Percentiles rank a stretch among this genome's conserved stretches.
phyloP scores from a whole-genome alignment of 805 yeast genomes.

The Candida methanosorbosa region DNA sequence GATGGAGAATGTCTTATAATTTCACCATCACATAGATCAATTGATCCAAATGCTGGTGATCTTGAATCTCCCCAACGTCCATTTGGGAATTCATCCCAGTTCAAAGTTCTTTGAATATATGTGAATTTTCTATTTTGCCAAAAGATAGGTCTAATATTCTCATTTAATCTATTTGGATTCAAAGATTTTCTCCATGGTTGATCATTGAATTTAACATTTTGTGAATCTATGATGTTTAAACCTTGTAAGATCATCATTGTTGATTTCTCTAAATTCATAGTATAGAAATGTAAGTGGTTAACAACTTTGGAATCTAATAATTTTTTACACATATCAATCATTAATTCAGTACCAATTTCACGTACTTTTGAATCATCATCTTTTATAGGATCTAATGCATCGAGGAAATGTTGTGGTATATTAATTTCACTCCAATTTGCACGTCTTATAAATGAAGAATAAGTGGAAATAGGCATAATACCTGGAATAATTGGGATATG shows the following conservation, averaged over 20 bases:
- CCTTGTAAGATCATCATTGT: constrained; percentile 81
- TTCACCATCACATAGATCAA: constrained; percentile 73
- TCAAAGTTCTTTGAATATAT: constrained; percentile 79
- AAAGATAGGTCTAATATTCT: constrained; percentile 86
- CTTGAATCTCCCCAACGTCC: constrained; percentile 98
- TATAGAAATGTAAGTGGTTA: constrained; percentile 88
- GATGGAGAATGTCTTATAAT: constrained; percentile 76
- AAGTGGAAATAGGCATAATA: constrained; percentile 97
- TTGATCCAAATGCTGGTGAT: constrained; percentile 93
- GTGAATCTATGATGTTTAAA: constrained; percentile 38
- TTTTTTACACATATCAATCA: constrained; percentile 74
- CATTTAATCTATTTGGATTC: constrained; percentile 70
- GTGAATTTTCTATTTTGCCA: constrained; percentile 93
- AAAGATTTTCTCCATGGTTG: constrained; percentile 92
- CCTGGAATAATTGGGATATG: constrained; percentile 91
- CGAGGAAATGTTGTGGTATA: constrained; percentile 67
- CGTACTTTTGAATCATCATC: constrained; percentile 88
- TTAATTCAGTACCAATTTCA: constrained; percentile 72
- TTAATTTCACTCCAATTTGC: constrained; percentile 89
- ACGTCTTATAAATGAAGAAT: constrained; percentile 85
- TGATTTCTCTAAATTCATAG: constrained; percentile 93
- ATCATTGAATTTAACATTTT: constrained; percentile 16
- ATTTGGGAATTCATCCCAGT: constrained; percentile 98
- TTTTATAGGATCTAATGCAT: constrained; percentile 67
- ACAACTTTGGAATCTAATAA: constrained; percentile 64